Base-by-base conservation (phyloP, 768 basidiomycete genomes). In the Lyophyllum shimeji region DNA sequence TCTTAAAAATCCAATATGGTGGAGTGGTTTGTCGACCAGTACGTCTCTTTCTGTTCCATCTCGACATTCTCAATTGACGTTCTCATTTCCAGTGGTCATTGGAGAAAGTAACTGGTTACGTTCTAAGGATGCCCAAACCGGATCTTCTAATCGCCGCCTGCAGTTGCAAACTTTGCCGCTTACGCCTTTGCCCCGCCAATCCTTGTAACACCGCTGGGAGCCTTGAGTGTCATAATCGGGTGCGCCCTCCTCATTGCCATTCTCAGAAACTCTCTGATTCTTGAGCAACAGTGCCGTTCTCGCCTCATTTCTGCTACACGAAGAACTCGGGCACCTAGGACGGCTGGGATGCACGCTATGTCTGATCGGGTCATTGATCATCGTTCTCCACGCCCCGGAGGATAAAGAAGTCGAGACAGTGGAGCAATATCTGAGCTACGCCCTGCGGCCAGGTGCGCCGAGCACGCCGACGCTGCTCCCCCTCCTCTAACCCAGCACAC, bases 161-260 rank as follows among this genome's bases (percentile, higher is more conserved):
- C 59, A 90, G 87, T 87, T 56, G 89, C 90, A 53, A 91, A 91
- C 74, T 98, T 98, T 72, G 94, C 95, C 7, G 96, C 96, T 7
- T 98, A 98, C 69, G 91, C 94, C 0, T 99, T 98, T 64, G 97
- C 97, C 1, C 97, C 96, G 58, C 93, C 97, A 63, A 95, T 98
- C 67, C 79, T 99, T 53, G 95, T 99, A n/a, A 98, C 96, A 0
- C 97, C 97, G 0, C 74, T 99, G n/a, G 97, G 97, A 52, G 95
- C 96, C 20, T 78, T 97, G 42, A 95, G 93, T 69, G 97, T 99
- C 12, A 82, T 99, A 60, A 91, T 99, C 57, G 97, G 96, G 95
- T 96, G 64, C 57, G 87, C 74, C 11, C 15, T 27, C 24, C n/a
- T 24, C 49, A 40, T 47, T 4, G 31, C 51, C 33, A 25, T n/a